phyloP scores from a whole-genome alignment of 257 asterid genomes.

The Rhazya stricta region DNA sequence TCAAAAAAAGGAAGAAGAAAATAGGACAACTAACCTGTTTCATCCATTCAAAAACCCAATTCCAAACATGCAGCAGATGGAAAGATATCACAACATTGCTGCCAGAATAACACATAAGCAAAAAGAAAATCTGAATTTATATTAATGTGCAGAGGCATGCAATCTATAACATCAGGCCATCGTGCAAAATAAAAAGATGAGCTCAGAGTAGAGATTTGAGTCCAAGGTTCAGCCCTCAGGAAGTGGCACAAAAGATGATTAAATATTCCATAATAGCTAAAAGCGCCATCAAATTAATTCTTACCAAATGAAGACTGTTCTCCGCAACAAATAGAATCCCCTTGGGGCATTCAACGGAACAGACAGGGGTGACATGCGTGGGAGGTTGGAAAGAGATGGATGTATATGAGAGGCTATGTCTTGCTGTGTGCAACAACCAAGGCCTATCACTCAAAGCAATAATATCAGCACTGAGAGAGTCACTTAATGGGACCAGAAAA shows the following conservation, averaged over 20 bases:
- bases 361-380: slow-evolving; percentile 92
- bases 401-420: slow-evolving; percentile 90
- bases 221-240: not conserved
- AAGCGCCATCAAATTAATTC: slow-evolving; percentile 9
- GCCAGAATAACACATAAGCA: slow-evolving; percentile 1
- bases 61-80: not conserved
- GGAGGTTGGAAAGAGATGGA: slow-evolving; percentile 94
- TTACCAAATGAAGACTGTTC: slow-evolving; percentile 94
- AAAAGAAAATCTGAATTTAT: not conserved
- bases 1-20: too few species aligned
- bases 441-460: slow-evolving; percentile 98
- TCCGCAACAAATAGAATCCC: slow-evolving; percentile 95
- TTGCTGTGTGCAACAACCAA: slow-evolving; percentile 94
- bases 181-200: not conserved
- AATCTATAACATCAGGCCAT: not conserved
- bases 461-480: slow-evolving; percentile 76
- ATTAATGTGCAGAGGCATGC: not conserved
- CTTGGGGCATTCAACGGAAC: slow-evolving; percentile 78
- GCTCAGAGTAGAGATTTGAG: not conserved
- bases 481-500: slow-evolving; percentile 79
- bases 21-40: not conserved
- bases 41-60: not conserved
- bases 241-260: slow-evolving; percentile 2
- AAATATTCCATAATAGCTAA: not conserved
- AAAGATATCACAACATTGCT: not conserved